These are phyloP conservation scores for Isatis tinctoria DNA, from an alignment of 345 rosid species.

Conservation along the genomic window DNA sequence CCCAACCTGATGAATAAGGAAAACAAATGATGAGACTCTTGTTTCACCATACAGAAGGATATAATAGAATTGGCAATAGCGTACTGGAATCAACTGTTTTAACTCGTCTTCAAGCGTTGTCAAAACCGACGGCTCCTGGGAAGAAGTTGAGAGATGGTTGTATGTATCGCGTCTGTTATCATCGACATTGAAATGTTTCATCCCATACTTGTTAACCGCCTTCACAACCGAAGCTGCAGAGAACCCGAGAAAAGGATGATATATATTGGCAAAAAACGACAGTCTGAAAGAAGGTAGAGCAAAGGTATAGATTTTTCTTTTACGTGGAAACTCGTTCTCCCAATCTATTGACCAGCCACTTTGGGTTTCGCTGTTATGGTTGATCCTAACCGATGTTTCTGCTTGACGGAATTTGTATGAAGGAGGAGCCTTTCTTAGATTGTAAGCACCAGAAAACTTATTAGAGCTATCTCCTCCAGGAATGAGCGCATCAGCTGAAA, in stretches of 20 bases:
- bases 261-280: not conserved
- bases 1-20: conserved; percentile 58
- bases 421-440: conserved; percentile 57
- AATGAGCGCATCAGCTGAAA: conserved; percentile 63
- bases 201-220: conserved; percentile 79
- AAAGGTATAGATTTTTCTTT: not conserved
- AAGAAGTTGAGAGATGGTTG: conserved; percentile 37
- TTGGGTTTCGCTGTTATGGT: conserved; percentile 51
- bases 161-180: conserved; percentile 81
- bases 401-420: conserved; percentile 46
- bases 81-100: conserved; percentile 76
- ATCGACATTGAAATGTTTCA: conserved; percentile 66
- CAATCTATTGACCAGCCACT: conserved; percentile 57
- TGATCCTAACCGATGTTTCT: conserved; percentile 52
- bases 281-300: not conserved
- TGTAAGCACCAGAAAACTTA: conserved; percentile 45
- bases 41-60: not conserved
- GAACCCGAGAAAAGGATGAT: conserved; percentile 4
- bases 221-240: conserved; percentile 84
- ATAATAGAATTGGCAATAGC: conserved; percentile 15
- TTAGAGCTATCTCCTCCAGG: conserved; percentile 53
- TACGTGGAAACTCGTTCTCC: conserved; percentile 97
- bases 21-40: conserved; percentile 13
- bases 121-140: conserved; percentile 40
- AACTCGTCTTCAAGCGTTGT: conserved; percentile 53